phyloP scores from a whole-genome alignment of 257 asterid species.

The Handroanthus guayacan region DNA sequence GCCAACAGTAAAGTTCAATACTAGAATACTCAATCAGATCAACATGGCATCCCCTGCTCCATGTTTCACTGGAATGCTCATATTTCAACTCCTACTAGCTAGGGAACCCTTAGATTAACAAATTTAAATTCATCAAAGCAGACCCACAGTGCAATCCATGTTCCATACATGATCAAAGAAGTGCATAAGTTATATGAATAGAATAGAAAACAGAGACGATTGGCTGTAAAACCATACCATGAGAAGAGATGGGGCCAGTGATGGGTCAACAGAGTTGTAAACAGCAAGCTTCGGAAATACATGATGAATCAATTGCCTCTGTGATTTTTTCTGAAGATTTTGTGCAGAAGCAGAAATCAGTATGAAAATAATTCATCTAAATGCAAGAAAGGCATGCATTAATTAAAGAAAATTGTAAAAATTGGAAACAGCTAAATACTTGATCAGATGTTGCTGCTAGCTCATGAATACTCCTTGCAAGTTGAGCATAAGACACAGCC shows the following conservation, averaged over 20 bases:
- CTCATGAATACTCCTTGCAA: constrained; percentile 98
- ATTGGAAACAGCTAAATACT: constrained; percentile 50
- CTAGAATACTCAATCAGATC: not conserved
- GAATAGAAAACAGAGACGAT: constrained; percentile 30
- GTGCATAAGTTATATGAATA: constrained; percentile 18
- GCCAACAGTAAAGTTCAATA: not conserved
- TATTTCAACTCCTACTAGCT: not conserved
- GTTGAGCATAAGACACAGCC: constrained; percentile 99
- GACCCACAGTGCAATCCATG: not conserved
- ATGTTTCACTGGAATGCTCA: constrained; percentile 3
- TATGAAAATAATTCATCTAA: constrained; percentile 9
- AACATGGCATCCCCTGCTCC: constrained; percentile 7
- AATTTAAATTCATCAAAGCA: constrained; percentile 24
- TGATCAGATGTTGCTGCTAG: constrained; percentile 97
- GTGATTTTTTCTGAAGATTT: constrained; percentile 88
- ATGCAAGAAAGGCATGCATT: constrained; percentile 26
- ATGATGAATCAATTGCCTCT: constrained; percentile 89
- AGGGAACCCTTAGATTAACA: constrained; percentile 5
- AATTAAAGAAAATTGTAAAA: constrained; percentile 20
- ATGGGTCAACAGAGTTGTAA: constrained; percentile 98
- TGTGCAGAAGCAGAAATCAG: constrained; percentile 35
- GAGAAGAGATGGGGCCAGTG: constrained; percentile 97
- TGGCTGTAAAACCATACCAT: constrained; percentile 62
- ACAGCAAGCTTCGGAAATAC: constrained; percentile 99
- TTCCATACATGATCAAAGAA: constrained; percentile 5